phyloP scores from a whole-genome alignment of 306 rosid genomes.

The Neltuma alba region DNA sequence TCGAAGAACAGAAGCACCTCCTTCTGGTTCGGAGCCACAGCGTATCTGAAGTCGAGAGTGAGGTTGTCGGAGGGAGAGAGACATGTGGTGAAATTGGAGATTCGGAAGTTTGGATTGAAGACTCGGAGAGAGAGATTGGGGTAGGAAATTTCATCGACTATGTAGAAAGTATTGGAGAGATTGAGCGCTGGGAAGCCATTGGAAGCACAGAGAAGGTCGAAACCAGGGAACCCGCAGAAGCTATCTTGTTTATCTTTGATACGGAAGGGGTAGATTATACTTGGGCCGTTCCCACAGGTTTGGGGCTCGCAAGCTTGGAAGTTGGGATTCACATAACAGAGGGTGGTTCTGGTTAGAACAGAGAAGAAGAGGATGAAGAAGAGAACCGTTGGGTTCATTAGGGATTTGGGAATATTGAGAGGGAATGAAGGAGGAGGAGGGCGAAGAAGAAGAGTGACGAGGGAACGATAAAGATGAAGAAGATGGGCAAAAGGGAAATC shows the following conservation, averaged over 20 bases:
- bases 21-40: not conserved
- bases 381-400: conserved; percentile 37
- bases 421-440: not conserved
- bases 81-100: not conserved
- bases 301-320: conserved; percentile 42
- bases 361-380: not conserved
- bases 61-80: conserved; percentile 1
- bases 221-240: conserved; percentile 52
- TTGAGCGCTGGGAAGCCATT: conserved; percentile 43
- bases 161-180: conserved; percentile 5
- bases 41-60: not conserved
- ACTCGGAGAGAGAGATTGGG: conserved; percentile 12
- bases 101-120: conserved; percentile 35
- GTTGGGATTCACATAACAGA: not conserved
- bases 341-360: not conserved
- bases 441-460: not conserved
- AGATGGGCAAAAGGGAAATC: not conserved
- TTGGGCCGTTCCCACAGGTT: conserved; percentile 40
- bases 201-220: conserved; percentile 33
- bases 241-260: conserved; percentile 4
- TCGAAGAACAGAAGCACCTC: conserved; percentile 22
- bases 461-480: not conserved
- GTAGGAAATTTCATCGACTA: conserved; percentile 43
- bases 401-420: conserved; percentile 33
- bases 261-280: conserved; percentile 51